Conservation (phyloP, 768 basidiomycete species). For the Nidularia pulvinata region DNA sequence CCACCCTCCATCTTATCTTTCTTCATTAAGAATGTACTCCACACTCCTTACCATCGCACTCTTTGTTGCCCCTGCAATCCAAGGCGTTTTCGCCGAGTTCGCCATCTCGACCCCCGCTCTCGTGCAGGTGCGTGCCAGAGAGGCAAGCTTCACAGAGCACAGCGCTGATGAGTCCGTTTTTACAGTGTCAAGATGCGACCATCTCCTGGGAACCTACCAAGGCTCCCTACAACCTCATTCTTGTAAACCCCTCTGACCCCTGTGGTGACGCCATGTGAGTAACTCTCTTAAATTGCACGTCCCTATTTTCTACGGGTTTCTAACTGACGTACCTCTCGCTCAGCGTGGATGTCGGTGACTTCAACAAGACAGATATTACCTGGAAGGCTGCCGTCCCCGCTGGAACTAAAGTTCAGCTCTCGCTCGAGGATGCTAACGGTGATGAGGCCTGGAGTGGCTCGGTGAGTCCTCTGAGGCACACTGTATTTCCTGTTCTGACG, state of each 20-base stretch:
- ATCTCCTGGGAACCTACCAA: slow-evolving; percentile 50
- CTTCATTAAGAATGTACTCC: slow-evolving; percentile 63
- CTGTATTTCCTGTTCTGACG: slow-evolving; percentile 6
- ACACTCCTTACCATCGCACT: slow-evolving; percentile 77
- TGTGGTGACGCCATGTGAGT: slow-evolving; percentile 66
- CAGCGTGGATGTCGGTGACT: slow-evolving; percentile 64
- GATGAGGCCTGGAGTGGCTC: slow-evolving; percentile 68
- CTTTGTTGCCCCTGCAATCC: slow-evolving; percentile 56
- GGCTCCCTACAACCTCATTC: slow-evolving; percentile 58
- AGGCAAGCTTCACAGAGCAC: background rate
- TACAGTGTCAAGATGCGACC: slow-evolving; percentile 50
- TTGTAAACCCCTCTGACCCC: slow-evolving; percentile 48
- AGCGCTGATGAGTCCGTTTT: slow-evolving; percentile 4
- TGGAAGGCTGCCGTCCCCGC: slow-evolving; percentile 48
- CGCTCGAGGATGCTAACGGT: slow-evolving; percentile 47
- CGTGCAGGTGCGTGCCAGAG: slow-evolving; percentile 44
- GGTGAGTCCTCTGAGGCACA: slow-evolving; percentile 34
- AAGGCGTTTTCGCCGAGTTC: slow-evolving; percentile 53
- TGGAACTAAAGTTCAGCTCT: slow-evolving; percentile 49
- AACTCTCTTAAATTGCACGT: background rate
- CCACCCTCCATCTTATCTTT: slow-evolving; percentile 20
- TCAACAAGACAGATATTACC: slow-evolving; percentile 34
- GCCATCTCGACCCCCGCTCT: slow-evolving; percentile 49
- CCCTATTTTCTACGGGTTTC: background rate
- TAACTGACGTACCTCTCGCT: background rate